phyloP scores from a whole-genome alignment of 2,329 filamentous ascomycete genomes.

The Pseudopithomyces maydicus region DNA sequence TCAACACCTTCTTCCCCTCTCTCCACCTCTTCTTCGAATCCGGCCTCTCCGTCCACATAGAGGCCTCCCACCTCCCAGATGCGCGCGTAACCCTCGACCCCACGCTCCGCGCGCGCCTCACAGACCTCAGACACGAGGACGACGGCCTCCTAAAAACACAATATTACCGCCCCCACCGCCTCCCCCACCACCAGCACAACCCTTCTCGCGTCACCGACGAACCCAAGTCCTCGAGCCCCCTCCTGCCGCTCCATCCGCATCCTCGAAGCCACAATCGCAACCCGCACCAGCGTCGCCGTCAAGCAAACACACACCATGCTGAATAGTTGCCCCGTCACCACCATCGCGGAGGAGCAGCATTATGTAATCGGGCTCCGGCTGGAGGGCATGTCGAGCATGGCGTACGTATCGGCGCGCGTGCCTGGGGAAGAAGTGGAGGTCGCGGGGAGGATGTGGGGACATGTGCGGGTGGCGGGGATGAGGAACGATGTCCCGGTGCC shows the following conservation, averaged over 20 bases:
- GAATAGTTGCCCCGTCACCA: background rate
- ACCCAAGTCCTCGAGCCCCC: too few relatives aligned
- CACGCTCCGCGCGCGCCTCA: slow-evolving; percentile 31
- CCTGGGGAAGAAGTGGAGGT: background rate
- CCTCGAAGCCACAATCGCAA: slow-evolving; percentile 22
- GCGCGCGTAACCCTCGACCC: slow-evolving; percentile 29
- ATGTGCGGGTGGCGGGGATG: slow-evolving; percentile 27
- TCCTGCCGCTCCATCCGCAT: slow-evolving; percentile 30
- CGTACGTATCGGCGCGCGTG: slow-evolving; percentile 26
- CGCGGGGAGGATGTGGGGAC: slow-evolving; percentile 20
- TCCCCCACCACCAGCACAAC: too few relatives aligned
- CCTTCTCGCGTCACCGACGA: too few relatives aligned
- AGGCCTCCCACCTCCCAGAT: slow-evolving; percentile 17
- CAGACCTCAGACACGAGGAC: slow-evolving; percentile 34
- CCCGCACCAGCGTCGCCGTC: slow-evolving; percentile 27
- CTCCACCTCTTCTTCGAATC: slow-evolving; percentile 39
- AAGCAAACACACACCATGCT: background rate
- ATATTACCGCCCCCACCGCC: slow-evolving; percentile 10
- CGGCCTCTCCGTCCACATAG: slow-evolving; percentile 31
- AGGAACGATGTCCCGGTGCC: slow-evolving; percentile 28
- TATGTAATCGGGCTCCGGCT: slow-evolving; percentile 31
- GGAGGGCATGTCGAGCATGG: slow-evolving; percentile 31
- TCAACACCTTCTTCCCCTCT: slow-evolving; percentile 37
- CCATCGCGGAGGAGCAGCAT: slow-evolving; percentile 24
- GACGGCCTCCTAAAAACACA: slow-evolving; percentile 22